Conservation (phyloP, 345 rosid genomes). For the Euphorbia peplus region DNA sequence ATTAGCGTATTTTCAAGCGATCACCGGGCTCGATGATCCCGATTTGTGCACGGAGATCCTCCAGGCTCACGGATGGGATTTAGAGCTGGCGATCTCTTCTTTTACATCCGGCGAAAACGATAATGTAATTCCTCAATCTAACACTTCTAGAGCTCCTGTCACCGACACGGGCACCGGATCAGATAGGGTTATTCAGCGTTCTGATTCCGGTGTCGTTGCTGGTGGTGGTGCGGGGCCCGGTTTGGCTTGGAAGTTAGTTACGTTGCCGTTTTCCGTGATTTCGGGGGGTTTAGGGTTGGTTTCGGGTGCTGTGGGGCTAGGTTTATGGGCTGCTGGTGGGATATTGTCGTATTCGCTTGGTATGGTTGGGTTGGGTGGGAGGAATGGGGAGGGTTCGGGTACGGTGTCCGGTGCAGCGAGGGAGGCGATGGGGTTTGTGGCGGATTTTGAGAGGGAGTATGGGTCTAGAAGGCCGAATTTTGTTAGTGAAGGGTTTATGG, state of each 20-base stretch:
- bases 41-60: conserved; percentile 95
- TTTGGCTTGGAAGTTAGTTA: conserved; percentile 76
- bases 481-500: conserved; percentile 86
- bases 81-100: conserved; percentile 93
- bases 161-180: conserved; percentile 11
- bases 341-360: conserved; percentile 81
- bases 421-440: conserved; percentile 75
- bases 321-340: conserved; percentile 96
- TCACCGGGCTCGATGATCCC: conserved; percentile 88
- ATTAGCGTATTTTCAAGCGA: conserved; percentile 83
- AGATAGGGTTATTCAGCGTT: too few species aligned
- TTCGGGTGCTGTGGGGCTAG: conserved; percentile 87
- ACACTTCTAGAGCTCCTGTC: conserved; percentile 22
- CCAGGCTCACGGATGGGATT: conserved; percentile 95
- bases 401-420: conserved; percentile 60
- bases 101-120: conserved; percentile 45
- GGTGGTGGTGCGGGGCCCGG: conserved; percentile 45
- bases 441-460: conserved; percentile 75
- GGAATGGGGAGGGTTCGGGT: conserved; percentile 44
- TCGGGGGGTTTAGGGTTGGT: conserved; percentile 84
- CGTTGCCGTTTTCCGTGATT: conserved; percentile 74
- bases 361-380: conserved; percentile 60
- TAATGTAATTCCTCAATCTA: conserved; percentile 9
- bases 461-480: conserved; percentile 63
- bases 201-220: conserved; percentile 17